Evolutionary conservation across 352 stramenopile species (phyloP).

Genomic region (Hyaloperonospora arabidopsidis): DNA sequence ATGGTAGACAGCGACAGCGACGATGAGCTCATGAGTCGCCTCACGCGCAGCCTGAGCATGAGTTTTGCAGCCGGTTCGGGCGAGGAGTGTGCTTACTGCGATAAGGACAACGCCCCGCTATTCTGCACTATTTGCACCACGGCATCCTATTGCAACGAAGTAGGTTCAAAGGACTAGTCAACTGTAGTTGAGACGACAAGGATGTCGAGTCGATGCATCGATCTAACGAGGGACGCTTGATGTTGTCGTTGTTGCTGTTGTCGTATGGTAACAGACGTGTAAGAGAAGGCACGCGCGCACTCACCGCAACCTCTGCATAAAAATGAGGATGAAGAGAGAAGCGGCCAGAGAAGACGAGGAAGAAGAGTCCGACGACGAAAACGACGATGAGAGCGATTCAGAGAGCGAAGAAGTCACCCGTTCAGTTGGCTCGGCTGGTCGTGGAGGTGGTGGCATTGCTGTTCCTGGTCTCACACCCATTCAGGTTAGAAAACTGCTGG

Average conservation of each 20-base stretch:
- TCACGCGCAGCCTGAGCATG: conserved; percentile 36
- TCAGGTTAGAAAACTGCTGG: conserved; percentile 63
- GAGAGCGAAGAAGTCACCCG: conserved; percentile 48
- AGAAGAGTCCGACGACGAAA: conserved; percentile 36
- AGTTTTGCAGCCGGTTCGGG: conserved; percentile 23
- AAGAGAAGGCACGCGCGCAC: conserved; percentile 60
- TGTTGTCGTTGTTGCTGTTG: neutral
- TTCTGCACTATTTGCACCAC: conserved; percentile 61
- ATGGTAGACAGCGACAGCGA: conserved; percentile 83
- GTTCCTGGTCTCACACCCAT: conserved; percentile 47
- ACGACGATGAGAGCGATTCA: conserved; percentile 59
- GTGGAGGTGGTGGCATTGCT: conserved; percentile 21
- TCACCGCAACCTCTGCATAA: conserved; percentile 68
- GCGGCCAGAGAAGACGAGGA: conserved; percentile 43
- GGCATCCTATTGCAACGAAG: conserved; percentile 67
- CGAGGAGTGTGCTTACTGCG: conserved; percentile 75
- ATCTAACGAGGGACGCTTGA: too few species aligned
- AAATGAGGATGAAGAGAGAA: conserved; percentile 56
- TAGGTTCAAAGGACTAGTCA: conserved; percentile 14
- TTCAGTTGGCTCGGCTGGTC: conserved; percentile 11
- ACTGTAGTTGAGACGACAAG: neutral
- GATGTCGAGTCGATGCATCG: neutral
- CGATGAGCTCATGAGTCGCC: conserved; percentile 77
- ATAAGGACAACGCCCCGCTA: conserved; percentile 40
- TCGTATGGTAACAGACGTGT: conserved; percentile 35